A percentile compares a stretch with the other conserved stretches of the same genome.
Conservation (phyloP, 1,139 yeast genomes). For the Magnusiomyces magnusii region DNA sequence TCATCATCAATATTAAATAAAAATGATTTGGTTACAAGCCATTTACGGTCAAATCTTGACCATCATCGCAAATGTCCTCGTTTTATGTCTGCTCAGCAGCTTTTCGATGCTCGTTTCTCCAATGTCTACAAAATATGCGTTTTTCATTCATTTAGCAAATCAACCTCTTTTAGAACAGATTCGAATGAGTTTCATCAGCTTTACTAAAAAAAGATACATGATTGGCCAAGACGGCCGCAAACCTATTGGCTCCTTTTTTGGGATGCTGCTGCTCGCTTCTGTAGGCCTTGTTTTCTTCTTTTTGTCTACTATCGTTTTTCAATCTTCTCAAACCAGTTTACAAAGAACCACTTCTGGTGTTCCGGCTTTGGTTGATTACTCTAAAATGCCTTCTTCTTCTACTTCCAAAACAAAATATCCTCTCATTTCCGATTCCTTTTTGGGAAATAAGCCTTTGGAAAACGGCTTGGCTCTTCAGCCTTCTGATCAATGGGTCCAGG, state of each 20-base stretch:
- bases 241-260: constrained; percentile 11
- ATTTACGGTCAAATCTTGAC: constrained; percentile 14
- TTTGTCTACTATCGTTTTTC: constrained; percentile 14
- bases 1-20: too few species aligned
- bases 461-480: constrained; percentile 1
- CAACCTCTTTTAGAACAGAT: constrained; percentile 15
- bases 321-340: constrained; percentile 7
- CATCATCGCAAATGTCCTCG: constrained; percentile 9
- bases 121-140: constrained; percentile 10
- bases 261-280: constrained; percentile 6
- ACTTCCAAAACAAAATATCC: constrained; percentile 8
- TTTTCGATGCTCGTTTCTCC: constrained; percentile 14
- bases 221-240: constrained; percentile 15
- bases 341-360: background rate
- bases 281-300: constrained; percentile 10
- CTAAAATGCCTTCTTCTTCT: too few species aligned
- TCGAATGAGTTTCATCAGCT: constrained; percentile 13
- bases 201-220: constrained; percentile 14
- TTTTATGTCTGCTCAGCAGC: constrained; percentile 9
- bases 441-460: constrained; percentile 6
- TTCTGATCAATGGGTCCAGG: constrained; percentile 5
- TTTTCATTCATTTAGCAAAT: constrained; percentile 8
- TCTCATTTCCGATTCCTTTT: constrained; percentile 7
- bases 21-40: constrained; percentile 4
- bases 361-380: constrained; percentile 2